Evolutionary conservation across 257 asterid genomes (phyloP), one percentile per base, ranked within the genome.

Genomic region (Solanum virginianum): DNA sequence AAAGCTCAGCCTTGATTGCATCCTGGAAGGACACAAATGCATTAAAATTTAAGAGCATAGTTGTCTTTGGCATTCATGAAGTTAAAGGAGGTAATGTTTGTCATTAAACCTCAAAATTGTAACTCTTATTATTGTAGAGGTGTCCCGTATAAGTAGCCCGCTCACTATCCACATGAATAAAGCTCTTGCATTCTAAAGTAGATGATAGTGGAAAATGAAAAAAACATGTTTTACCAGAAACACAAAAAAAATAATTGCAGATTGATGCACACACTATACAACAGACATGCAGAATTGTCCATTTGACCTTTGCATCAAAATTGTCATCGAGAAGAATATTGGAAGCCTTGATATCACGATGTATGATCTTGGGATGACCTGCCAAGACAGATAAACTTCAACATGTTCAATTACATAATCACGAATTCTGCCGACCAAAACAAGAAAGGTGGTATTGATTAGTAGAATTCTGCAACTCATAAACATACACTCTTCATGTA

Each of bases 351-450:
- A 95, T 93, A 89, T 95, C 98, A 55, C 99, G 94, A 82, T 95
- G 97, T 86, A 94, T 95, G 86, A 95, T 90, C 91, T 91, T 95
- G 86, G 99, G 98, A 66, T 89, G 91, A 89, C 98, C 98, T 95
- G 95, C 87, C 87, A 24, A 75, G 74, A 62, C 72, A 89, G 62
- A 85, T 49, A 24, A 86, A 85, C 66, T 84, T 84, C 56, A 65
- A 74, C 36, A 45, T 51, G 77, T 84, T 29, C 14, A 45, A 85
- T 69, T 80, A 57, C 75, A 17, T 49, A 55, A 79, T 79, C 65
- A 79, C 32, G 26, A 26, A 53, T 72, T 32, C 70, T n/a, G 5
- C 51, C 45, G 0, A 68, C 56, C 43, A 65, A 68, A 83, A 63
- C 79, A 74, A 49, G 20, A 56, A 85, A 79, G 45, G 87, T 81